A percentile compares a stretch with the other conserved stretches of the same genome.
Conservation (phyloP, 352 stramenopile species). For the Pythium myriotylum region DNA sequence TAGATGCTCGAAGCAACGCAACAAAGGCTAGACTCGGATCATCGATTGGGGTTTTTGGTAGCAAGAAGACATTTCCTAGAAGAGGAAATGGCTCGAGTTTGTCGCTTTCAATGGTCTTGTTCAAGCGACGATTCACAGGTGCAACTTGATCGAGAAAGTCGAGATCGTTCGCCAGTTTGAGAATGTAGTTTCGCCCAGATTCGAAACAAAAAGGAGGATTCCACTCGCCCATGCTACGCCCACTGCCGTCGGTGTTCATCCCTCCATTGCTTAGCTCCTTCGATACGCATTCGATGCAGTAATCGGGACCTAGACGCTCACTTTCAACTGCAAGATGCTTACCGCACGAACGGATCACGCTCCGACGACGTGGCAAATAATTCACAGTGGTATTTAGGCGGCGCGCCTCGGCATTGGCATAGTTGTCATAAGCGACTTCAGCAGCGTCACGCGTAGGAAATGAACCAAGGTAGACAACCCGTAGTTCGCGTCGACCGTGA, state of each 20-base stretch:
- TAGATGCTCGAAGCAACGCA: constrained; percentile 8
- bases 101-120: constrained; percentile 8
- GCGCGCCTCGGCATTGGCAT: constrained; percentile 57
- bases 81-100: constrained; percentile 48
- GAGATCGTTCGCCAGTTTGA: constrained; percentile 73
- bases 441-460: constrained; percentile 68
- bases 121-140: constrained; percentile 52
- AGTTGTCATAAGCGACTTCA: constrained; percentile 70
- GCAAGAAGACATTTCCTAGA: constrained; percentile 70
- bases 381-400: constrained; percentile 64
- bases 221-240: constrained; percentile 46
- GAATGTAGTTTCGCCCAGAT: constrained; percentile 68
- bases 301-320: constrained; percentile 59
- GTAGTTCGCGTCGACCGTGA: constrained; percentile 51
- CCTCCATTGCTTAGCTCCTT: constrained; percentile 37
- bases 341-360: constrained; percentile 75
- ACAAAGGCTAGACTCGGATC: constrained; percentile 63
- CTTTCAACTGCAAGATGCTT: constrained; percentile 85
- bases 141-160: constrained; percentile 66
- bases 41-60: constrained; percentile 62
- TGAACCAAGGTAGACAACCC: constrained; percentile 73
- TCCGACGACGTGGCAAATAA: constrained; percentile 56
- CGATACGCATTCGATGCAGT: constrained; percentile 78
- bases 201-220: constrained; percentile 67
- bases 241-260: neutral